These are phyloP conservation scores for Penicillium atrosanguineum DNA, from an alignment of 495 filamentous ascomycete species.

Conservation along the genomic window DNA sequence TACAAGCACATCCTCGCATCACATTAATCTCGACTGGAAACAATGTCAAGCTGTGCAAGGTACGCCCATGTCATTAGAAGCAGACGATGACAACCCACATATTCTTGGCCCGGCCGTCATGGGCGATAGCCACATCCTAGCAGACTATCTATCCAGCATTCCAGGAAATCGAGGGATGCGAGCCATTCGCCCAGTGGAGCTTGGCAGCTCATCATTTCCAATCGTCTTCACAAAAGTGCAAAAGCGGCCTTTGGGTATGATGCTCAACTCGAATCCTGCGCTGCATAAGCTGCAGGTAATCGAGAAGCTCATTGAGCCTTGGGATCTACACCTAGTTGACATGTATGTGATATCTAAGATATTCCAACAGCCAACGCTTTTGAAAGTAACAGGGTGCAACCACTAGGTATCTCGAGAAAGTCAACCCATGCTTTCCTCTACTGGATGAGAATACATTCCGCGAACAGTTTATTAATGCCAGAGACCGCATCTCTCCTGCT, in stretches of 20 bases:
- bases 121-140: constrained; percentile 31
- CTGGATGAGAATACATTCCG: constrained; percentile 33
- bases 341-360: constrained; percentile 24
- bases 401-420: constrained; percentile 33
- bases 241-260: constrained; percentile 10
- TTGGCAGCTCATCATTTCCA: not conserved
- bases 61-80: constrained; percentile 16
- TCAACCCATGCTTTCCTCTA: constrained; percentile 39
- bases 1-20: not conserved
- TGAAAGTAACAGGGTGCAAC: not conserved
- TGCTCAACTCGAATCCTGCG: constrained; percentile 11
- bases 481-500: constrained; percentile 32
- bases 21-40: too few relatives aligned
- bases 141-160: constrained; percentile 20
- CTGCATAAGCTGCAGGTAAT: constrained; percentile 12
- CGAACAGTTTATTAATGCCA: constrained; percentile 15
- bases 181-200: constrained; percentile 23
- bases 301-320: constrained; percentile 17
- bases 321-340: constrained; percentile 16
- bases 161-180: constrained; percentile 22
- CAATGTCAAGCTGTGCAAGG: constrained; percentile 8
- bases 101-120: constrained; percentile 35
- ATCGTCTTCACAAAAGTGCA: constrained; percentile 10
- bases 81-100: constrained; percentile 22
- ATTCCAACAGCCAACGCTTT: too few relatives aligned